Evolutionary conservation across 176 grass and related monocot species (phyloP).

Genomic region (Elymus sibiricus): DNA sequence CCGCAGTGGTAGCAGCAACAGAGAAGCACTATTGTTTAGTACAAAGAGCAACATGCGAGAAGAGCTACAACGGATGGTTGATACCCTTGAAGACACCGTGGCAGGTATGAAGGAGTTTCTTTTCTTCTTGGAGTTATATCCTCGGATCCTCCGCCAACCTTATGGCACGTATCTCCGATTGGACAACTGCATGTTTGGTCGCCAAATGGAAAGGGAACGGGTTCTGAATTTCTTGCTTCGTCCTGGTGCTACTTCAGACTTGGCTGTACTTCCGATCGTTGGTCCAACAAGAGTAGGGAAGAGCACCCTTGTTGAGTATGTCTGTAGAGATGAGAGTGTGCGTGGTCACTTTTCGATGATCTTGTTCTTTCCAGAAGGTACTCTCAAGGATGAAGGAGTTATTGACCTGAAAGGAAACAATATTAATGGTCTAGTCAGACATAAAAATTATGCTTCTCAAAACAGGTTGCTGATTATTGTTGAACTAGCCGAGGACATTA

Average conservation of each 20-base stretch:
- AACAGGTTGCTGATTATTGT: background rate
- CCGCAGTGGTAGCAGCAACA: background rate
- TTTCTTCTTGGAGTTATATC: no score
- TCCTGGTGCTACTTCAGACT: background rate
- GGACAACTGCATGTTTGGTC: no score
- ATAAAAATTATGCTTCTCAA: background rate
- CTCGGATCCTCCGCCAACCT: no score
- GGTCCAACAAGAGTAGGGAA: no score
- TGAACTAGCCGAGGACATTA: background rate
- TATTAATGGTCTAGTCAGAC: background rate
- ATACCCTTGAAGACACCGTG: no score
- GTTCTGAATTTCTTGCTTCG: background rate
- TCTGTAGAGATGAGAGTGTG: background rate
- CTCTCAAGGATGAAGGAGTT: background rate
- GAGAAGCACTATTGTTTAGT: no score
- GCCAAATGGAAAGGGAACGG: no score
- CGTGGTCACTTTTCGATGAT: background rate
- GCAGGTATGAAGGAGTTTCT: no score
- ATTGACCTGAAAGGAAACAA: background rate
- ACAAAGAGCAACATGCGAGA: no score
- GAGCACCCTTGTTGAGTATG: background rate
- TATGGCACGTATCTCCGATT: no score
- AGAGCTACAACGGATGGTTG: no score
- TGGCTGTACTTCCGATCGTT: no score
- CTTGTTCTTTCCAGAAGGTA: background rate